Conservation (phyloP, 2,329 filamentous ascomycete genomes). For the Amauroascus verrucosus region DNA sequence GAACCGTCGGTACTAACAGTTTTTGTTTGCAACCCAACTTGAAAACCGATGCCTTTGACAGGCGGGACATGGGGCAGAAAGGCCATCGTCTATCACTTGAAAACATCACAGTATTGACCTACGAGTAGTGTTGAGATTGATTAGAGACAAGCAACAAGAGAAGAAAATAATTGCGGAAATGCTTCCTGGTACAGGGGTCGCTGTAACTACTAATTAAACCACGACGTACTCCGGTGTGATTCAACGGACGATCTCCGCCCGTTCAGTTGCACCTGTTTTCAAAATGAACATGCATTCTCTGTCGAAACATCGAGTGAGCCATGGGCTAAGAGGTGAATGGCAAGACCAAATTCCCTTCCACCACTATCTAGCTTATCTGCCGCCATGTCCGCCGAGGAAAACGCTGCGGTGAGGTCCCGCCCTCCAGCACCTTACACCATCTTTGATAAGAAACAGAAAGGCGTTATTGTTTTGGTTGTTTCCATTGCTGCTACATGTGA, state of each 20-base stretch:
- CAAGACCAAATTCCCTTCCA: neutral
- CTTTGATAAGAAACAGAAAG: neutral
- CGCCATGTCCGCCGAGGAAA: neutral
- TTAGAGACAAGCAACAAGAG: too few species aligned
- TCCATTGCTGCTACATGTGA: neutral
- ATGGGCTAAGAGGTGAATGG: neutral
- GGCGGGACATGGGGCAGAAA: too few species aligned
- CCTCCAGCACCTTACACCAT: neutral
- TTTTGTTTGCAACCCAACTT: too few species aligned
- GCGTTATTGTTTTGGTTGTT: neutral
- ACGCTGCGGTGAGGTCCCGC: neutral
- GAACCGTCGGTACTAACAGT: too few species aligned
- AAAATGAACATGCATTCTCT: neutral
- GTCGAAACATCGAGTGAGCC: neutral
- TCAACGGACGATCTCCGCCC: neutral
- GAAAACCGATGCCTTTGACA: too few species aligned
- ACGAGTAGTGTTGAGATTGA: too few species aligned
- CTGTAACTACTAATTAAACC: neutral
- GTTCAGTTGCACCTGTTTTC: neutral
- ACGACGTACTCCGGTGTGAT: neutral
- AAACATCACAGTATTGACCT: too few species aligned
- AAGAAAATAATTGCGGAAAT: neutral
- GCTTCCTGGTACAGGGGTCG: neutral
- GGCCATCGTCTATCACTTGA: too few species aligned
- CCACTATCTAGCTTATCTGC: neutral